These are phyloP conservation scores for Fragilaria crotonensis DNA, from an alignment of 108 stramenopile genomes.

Conservation along the genomic window DNA sequence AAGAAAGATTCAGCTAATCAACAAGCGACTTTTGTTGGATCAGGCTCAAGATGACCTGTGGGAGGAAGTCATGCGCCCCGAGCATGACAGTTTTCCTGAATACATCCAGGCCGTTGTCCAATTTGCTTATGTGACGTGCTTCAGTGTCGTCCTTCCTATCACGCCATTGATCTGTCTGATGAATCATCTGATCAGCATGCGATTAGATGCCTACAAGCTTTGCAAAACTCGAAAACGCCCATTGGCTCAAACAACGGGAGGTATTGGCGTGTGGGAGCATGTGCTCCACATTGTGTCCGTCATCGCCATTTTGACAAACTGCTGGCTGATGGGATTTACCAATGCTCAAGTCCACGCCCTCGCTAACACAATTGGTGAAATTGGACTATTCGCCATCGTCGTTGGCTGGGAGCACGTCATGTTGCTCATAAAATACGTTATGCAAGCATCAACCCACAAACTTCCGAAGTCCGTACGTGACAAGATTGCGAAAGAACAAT, in stretches of 20 bases:
- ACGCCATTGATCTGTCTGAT: slow-evolving; percentile 88
- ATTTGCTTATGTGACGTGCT: slow-evolving; percentile 94
- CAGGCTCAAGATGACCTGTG: slow-evolving; percentile 82
- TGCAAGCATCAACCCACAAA: slow-evolving; percentile 59
- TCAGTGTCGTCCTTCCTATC: slow-evolving; percentile 92
- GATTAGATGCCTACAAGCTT: slow-evolving; percentile 95
- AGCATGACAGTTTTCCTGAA: slow-evolving; percentile 89
- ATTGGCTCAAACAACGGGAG: slow-evolving; percentile 82
- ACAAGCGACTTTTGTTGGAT: slow-evolving; percentile 72
- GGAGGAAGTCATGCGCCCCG: slow-evolving; percentile 75
- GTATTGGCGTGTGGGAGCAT: slow-evolving; percentile 96
- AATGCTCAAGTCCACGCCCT: slow-evolving; percentile 49
- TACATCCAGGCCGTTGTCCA: slow-evolving; percentile 88
- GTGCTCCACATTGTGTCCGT: slow-evolving; percentile 94
- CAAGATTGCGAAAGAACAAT: slow-evolving; percentile 60
- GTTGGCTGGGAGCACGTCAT: slow-evolving; percentile 86
- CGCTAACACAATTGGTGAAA: slow-evolving; percentile 30
- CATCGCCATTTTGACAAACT: slow-evolving; percentile 93
- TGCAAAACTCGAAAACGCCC: slow-evolving; percentile 86
- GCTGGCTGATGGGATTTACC: slow-evolving; percentile 89
- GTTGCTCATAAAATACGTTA: slow-evolving; percentile 81
- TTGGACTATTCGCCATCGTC: slow-evolving; percentile 64
- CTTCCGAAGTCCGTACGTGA: slow-evolving; percentile 61
- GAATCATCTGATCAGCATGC: slow-evolving; percentile 90
- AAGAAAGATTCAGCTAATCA: slow-evolving; percentile 36